A percentile compares a stretch with the other conserved stretches of the same genome.
Conservation (phyloP, 352 stramenopile genomes). For the Globisporangium megalacanthum region DNA sequence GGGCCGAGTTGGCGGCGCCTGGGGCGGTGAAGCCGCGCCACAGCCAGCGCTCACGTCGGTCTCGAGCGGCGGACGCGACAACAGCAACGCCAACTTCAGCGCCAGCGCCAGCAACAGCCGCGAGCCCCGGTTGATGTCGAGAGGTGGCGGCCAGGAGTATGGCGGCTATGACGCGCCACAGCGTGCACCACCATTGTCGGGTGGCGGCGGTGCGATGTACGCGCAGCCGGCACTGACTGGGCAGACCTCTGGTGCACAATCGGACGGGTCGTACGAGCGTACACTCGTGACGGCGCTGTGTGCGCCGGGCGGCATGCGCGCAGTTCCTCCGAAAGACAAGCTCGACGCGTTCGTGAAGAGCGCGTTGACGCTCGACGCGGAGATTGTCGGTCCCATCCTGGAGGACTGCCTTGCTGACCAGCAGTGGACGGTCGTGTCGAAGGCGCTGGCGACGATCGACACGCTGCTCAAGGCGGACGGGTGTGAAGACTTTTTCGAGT, state of each 20-base stretch:
- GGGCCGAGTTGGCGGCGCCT: conserved; percentile 72
- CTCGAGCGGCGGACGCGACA: conserved; percentile 23
- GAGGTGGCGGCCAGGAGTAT: conserved; percentile 41
- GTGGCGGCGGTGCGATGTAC: conserved; percentile 11
- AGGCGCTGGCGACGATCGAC: conserved; percentile 93
- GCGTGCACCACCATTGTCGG: conserved; percentile 1
- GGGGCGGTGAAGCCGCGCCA: conserved; percentile 24
- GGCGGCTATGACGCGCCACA: conserved; percentile 35
- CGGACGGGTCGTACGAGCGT: conserved; percentile 90
- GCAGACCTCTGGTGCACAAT: conserved; percentile 70
- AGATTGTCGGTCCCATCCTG: conserved; percentile 92
- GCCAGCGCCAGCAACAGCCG: conserved; percentile 28
- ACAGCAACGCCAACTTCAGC: conserved; percentile 13
- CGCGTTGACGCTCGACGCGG: conserved; percentile 87
- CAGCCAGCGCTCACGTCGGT: conserved; percentile 18
- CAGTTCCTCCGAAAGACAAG: conserved; percentile 93
- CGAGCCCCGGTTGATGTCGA: conserved; percentile 29
- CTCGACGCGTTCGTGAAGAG: conserved; percentile 89
- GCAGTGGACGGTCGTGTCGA: conserved; percentile 88
- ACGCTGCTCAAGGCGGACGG: conserved; percentile 69
- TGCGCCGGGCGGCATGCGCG: conserved; percentile 92
- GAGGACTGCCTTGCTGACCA: conserved; percentile 91
- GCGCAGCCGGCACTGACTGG: conserved; percentile 30
- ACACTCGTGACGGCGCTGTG: conserved; percentile 91
- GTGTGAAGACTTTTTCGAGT: conserved; percentile 81